A percentile compares a stretch with the other conserved stretches of the same genome.
Evolutionary conservation across 495 filamentous ascomycete genomes (phyloP).

Genomic region (Neurospora sp.): DNA sequence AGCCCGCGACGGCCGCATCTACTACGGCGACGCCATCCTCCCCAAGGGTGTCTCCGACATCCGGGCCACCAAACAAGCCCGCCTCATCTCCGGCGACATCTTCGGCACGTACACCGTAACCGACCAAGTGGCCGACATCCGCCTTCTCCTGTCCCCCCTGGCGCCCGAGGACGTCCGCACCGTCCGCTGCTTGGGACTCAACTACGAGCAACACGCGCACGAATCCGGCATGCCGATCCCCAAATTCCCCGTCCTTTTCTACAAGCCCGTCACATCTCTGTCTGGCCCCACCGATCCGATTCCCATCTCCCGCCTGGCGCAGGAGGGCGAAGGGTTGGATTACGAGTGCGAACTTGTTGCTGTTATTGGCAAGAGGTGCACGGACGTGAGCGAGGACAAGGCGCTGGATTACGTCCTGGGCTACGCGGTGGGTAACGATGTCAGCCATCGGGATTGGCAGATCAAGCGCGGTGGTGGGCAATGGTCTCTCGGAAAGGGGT

Average conservation of each 20-base stretch:
- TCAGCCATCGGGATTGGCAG: slow-evolving; percentile 81
- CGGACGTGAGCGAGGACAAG: slow-evolving; percentile 52
- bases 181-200: slow-evolving; percentile 70
- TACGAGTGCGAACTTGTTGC: slow-evolving; percentile 80
- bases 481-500: slow-evolving; percentile 75
- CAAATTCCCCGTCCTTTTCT: slow-evolving; percentile 70
- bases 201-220: slow-evolving; percentile 72
- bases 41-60: slow-evolving; percentile 48
- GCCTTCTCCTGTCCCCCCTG: slow-evolving; percentile 57
- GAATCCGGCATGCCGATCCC: slow-evolving; percentile 69
- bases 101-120: slow-evolving; percentile 64
- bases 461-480: slow-evolving; percentile 68
- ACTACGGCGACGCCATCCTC: slow-evolving; percentile 79
- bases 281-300: slow-evolving; percentile 61
- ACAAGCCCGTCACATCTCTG: slow-evolving; percentile 69
- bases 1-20: slow-evolving; percentile 60
- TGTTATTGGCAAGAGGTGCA: slow-evolving; percentile 63
- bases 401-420: slow-evolving; percentile 71
- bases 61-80: slow-evolving; percentile 53
- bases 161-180: slow-evolving; percentile 58
- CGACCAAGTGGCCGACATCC: slow-evolving; percentile 55
- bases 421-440: slow-evolving; percentile 73
- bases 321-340: slow-evolving; percentile 53
- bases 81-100: slow-evolving; percentile 61
- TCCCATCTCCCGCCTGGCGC: slow-evolving; percentile 49